A percentile compares a stretch with the other conserved stretches of the same genome.
Conservation (phyloP, 192 early-diverging fungal genomes). For the Umbelopsis sp. region DNA sequence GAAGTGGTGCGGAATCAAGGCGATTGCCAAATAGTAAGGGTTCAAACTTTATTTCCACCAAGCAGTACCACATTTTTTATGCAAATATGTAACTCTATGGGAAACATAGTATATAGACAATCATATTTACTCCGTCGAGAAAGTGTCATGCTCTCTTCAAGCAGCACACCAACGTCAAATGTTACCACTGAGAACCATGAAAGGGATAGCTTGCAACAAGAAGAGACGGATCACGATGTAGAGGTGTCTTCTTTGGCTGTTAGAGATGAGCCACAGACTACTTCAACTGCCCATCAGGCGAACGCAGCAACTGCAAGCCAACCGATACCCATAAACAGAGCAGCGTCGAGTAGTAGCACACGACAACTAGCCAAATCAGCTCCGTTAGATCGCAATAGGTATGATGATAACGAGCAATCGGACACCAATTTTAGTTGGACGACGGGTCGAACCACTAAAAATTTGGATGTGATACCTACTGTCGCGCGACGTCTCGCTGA, state of each 20-base stretch:
- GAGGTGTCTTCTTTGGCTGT: conserved; percentile 1
- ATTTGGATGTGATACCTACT: conserved; percentile 14
- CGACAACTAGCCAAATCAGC: not conserved
- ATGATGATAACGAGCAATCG: not conserved
- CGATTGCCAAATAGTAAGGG: not conserved
- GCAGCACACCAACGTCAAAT: not conserved
- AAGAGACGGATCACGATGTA: not conserved
- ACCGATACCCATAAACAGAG: not conserved
- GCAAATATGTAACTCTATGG: no score
- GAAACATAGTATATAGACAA: conserved; percentile 2
- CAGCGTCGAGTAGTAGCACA: not conserved
- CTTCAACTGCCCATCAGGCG: no score
- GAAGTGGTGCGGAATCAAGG: conserved; percentile 6
- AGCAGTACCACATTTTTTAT: not conserved
- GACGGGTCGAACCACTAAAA: not conserved
- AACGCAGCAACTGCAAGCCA: not conserved
- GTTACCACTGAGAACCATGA: not conserved
- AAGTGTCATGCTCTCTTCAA: conserved; percentile 7
- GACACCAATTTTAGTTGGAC: conserved; percentile 7
- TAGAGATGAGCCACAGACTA: not conserved
- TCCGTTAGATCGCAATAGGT: not conserved
- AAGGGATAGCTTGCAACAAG: not conserved
- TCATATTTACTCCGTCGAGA: conserved; percentile 17
- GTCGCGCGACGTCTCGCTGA: conserved; percentile 10
- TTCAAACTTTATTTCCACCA: not conserved